Conservation (phyloP, 495 filamentous ascomycete species). For the Emericellopsis terricola region DNA sequence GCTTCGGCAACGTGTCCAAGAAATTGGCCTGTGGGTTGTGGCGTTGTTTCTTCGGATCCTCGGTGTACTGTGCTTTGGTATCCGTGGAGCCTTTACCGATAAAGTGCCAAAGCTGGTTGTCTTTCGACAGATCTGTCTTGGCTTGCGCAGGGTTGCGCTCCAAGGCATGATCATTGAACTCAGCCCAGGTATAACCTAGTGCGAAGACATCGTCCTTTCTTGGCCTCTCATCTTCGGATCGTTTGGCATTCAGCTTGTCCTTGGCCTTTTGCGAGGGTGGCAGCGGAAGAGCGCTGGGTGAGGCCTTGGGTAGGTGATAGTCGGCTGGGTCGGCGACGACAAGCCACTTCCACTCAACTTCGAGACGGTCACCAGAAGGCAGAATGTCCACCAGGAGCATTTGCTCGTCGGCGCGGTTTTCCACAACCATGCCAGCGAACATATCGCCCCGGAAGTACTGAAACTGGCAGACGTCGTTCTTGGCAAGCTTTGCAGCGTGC, state of each 20-base stretch:
- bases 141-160: slow-evolving; percentile 16
- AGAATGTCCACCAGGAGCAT: slow-evolving; percentile 67
- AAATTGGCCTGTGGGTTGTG: slow-evolving; percentile 44
- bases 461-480: slow-evolving; percentile 69
- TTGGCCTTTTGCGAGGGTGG: slow-evolving; percentile 35
- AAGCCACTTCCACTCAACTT: slow-evolving; percentile 66
- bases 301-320: slow-evolving; percentile 43
- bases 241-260: slow-evolving; percentile 36
- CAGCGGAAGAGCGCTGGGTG: slow-evolving; percentile 36
- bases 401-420: slow-evolving; percentile 64
- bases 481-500: slow-evolving; percentile 46
- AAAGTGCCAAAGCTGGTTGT: slow-evolving; percentile 77
- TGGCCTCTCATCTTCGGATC: slow-evolving; percentile 40
- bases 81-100: slow-evolving; percentile 77
- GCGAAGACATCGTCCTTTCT: slow-evolving; percentile 53
- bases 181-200: slow-evolving; percentile 52
- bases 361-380: slow-evolving; percentile 46
- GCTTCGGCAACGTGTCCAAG: slow-evolving; percentile 41
- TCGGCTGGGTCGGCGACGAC: slow-evolving; percentile 46
- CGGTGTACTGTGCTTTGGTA: slow-evolving; percentile 80
- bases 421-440: slow-evolving; percentile 74
- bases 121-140: slow-evolving; percentile 48
- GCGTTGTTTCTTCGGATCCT: slow-evolving; percentile 40
- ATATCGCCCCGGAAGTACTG: slow-evolving; percentile 75
- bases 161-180: slow-evolving; percentile 47